Conservation (phyloP, 23 red algal species). For the Gracilaria domingensis region DNA sequence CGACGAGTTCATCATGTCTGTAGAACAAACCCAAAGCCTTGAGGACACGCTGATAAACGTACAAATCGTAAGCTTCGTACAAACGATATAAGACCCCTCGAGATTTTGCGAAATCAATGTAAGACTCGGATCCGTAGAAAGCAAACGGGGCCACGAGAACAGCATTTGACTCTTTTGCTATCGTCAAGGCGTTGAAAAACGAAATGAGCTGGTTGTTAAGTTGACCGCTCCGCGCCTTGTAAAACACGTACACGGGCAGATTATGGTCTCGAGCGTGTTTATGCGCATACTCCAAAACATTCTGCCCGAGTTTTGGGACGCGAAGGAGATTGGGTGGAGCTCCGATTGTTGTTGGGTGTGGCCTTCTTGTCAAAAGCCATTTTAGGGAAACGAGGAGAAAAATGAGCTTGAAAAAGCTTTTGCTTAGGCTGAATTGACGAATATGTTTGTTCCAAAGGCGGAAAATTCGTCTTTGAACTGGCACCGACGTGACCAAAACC, state of each 20-base stretch:
- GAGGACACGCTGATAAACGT: constrained; percentile 30
- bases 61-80: constrained; percentile 43
- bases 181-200: constrained; percentile 46
- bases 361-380: not conserved
- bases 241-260: constrained; percentile 45
- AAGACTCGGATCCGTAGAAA: constrained; percentile 47
- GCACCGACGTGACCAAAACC: not conserved
- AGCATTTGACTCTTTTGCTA: constrained; percentile 45
- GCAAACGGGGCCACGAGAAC: constrained; percentile 34
- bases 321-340: constrained; percentile 16
- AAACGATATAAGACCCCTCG: constrained; percentile 7
- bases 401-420: not conserved
- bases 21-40: constrained; percentile 28
- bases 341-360: constrained; percentile 21
- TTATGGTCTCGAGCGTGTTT: constrained; percentile 31
- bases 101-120: constrained; percentile 27
- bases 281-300: constrained; percentile 43
- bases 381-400: not conserved
- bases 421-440: constrained; percentile 12
- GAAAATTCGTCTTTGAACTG: not conserved
- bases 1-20: constrained; percentile 41
- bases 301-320: constrained; percentile 15
- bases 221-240: constrained; percentile 55
- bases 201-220: constrained; percentile 54
- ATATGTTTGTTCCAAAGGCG: constrained; percentile 21